Evolutionary conservation across 352 stramenopile species (phyloP), one percentile per base, ranked within the genome.

Genomic region (Pythium insidiosum): DNA sequence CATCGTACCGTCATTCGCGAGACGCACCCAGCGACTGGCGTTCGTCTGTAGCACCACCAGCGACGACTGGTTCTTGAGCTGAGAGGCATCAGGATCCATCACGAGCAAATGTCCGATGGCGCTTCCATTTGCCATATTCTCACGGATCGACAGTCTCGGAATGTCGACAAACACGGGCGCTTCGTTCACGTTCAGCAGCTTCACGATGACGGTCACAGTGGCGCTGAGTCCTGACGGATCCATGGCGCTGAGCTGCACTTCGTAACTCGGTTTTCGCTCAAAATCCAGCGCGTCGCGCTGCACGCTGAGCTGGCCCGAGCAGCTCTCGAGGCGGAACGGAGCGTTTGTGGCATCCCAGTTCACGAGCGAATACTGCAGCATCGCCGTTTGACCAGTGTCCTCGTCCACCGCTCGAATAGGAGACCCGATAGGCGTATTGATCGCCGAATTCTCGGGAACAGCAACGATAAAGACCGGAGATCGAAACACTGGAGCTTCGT

Each of bases 251-350:
- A 84, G 59, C 12, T 61, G 50, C 46, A 84, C 67, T 0, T 26
- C 38, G 38, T 71, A 84, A 19, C 48, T 52, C 2, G 47, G 61
- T 0, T 31, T 59, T n/a, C 21, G 44, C 46, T 84, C 72, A 43
- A 73, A 79, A 43, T 84, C 66, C 2, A 84, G 50, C 2, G 44
- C 62, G 7, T 52, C 56, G 54, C 57, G 72, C 33, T 77, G 68
- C 2, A 84, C 60, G 11, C 50, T 49, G 11, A 84, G 44, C 38
- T 79, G 68, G 0, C 68, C 66, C 4, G 66, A 73, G 26, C 68
- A 84, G 15, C 61, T 61, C 49, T 84, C 72, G 13, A 84, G 49
- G 2, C 66, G 53, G 34, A 84, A 81, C 2, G 68, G 72, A 18
- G 66, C 22, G 1, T 37, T 56, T 10, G 56, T 66, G 24, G 48